Evolutionary conservation across 2,329 filamentous ascomycete genomes (phyloP), one percentile per base, ranked within the genome.

Genomic region (Alternaria sp.): DNA sequence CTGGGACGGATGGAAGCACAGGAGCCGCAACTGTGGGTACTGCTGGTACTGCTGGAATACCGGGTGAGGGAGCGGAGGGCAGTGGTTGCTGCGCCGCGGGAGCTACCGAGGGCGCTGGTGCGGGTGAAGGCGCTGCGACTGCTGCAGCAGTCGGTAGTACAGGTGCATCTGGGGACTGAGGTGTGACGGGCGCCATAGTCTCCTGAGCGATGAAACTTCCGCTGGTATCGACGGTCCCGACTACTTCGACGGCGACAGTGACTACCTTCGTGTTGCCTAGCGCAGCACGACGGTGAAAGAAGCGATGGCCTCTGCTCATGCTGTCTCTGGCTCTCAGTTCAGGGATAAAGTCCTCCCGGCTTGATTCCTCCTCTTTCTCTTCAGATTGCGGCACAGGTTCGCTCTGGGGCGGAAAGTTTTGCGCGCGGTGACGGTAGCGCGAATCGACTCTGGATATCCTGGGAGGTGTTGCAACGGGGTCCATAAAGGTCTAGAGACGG

Each of bases 211-310:
- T 50, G 12, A 74, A 51, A 23, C 72, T 77, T 50, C 75, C 75
- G 63, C 67, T 69, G 25, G 67, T 52, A 49, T 79, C 75, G 6
- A 78, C 66, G 4, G 76, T 74, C 3, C 70, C 72, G 11, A 78
- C 61, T 19, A 79, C 72, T 51, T 78, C 67, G 26, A 78, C 76
- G 23, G 67, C 67, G 28, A 78, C 68, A 5, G 72, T 77, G 49
- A 77, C 55, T 12, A 75, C 56, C 32, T 71, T 65, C 19, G 65
- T 57, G 21, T 65, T 51, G 7, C 56, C 63, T 54, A 64, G 67
- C 11, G 67, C 70, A 51, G 68, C 67, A 45, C 77, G 77, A 61
- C 73, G 77, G 62, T 80, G 78, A 56, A 77, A 77, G 54, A 75
- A 59, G 54, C 70, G 70, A 67, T 80, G 78, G 49, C 66, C 67